phyloP scores from a whole-genome alignment of 805 yeast species.

The Phaffomyces thermotolerans region DNA sequence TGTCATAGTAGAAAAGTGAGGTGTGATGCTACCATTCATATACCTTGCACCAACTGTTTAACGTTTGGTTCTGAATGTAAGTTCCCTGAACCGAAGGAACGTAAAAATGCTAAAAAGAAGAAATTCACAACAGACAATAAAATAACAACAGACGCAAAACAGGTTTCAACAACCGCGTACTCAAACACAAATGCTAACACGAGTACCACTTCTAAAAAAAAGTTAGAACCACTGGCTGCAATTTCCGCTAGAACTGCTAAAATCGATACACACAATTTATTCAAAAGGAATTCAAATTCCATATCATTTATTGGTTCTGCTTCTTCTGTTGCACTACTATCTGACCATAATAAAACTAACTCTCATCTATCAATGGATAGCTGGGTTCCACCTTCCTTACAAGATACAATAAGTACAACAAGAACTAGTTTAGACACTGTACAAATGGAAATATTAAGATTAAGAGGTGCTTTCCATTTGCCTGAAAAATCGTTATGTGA shows the following conservation, averaged over 20 bases:
- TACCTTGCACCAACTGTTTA: constrained; percentile 64
- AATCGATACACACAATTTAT: constrained; percentile 20
- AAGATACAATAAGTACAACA: constrained; percentile 22
- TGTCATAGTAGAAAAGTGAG: constrained; percentile 76
- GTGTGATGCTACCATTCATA: constrained; percentile 56
- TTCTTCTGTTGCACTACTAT: constrained; percentile 32
- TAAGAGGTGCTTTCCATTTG: constrained; percentile 63
- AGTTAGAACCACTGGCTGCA: constrained; percentile 29
- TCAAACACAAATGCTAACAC: constrained; percentile 6
- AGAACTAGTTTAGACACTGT: constrained; percentile 38
- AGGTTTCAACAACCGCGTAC: background rate
- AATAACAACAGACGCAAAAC: background rate
- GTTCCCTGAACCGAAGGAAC: constrained; percentile 51
- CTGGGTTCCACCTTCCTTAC: constrained; percentile 20
- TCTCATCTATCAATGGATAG: constrained; percentile 30
- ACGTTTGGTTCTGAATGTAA: constrained; percentile 68
- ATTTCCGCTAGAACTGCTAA: constrained; percentile 25
- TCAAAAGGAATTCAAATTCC: constrained; percentile 14
- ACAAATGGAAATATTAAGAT: constrained; percentile 55
- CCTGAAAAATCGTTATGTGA: constrained; percentile 55
- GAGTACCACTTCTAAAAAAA: constrained; percentile 21
- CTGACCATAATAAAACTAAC: constrained; percentile 23
- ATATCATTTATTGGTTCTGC: constrained; percentile 48
- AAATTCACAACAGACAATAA: constrained; percentile 5
- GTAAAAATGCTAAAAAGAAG: constrained; percentile 28